Evolutionary conservation across 2,329 filamentous ascomycete species (phyloP), one percentile per base, ranked within the genome.

Genomic region (Ophiosphaerella korrae): DNA sequence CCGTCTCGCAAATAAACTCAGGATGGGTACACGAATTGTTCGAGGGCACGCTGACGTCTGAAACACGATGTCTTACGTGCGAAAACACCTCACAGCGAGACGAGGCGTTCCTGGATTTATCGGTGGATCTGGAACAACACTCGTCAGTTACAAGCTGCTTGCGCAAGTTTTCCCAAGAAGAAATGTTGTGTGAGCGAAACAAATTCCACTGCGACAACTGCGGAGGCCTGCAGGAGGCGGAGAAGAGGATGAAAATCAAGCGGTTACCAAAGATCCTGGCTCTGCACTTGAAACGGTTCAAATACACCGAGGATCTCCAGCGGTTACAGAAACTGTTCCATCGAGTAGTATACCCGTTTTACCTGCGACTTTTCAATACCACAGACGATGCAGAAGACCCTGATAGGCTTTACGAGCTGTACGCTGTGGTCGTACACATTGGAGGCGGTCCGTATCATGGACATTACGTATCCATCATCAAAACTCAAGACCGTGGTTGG

Each of bases 191-290:
- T 70, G 94, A 99, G 77, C 84, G 92, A 53, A 97, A 99, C 79
- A 99, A 99, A 71, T 99, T 99, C 62, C 93, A 99, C 70, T 99
- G 94, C 76, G 94, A 99, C 72, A 92, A 92, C 64, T 99, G 94
- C 63, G 94, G 94, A 45, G 94, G 94, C 2, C 78, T 99, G 48
- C 94, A 99, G 74, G 94, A 99, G 76, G 94, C 94, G 0, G 94
- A 99, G 74, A 99, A 97, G 79, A 85, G 94, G 58, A 99, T 99
- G 94, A 99, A 97, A 80, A 93, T 99, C 63, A 97, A 99, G 78
- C 85, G 90, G 45, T 77, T 97, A 68, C 94, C 94, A 3, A 92
- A 90, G 68, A 91, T 99, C 52, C 77, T 99, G 57, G 92, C 94
- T 4, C 78, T 99, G 50, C 94, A 99, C 70, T 77, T 99, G 56